Evolutionary conservation across 257 asterid species (phyloP).

Genomic region (Solanum commersonii): DNA sequence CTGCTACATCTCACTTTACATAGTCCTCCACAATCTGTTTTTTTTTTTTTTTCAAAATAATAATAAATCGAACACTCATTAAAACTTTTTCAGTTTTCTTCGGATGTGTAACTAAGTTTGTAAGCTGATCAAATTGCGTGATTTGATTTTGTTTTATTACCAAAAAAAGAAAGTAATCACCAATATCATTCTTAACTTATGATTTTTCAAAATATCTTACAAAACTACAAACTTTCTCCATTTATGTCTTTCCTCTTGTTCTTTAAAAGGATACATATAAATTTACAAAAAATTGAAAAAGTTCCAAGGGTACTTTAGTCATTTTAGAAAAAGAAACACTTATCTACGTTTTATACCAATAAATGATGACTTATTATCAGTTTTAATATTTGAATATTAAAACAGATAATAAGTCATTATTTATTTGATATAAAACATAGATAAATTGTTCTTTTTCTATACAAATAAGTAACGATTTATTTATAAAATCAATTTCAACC

Average conservation of each 20-base stretch:
- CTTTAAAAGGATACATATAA: neutral
- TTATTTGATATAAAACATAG: neutral
- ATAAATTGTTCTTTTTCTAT: neutral
- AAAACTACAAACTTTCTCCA: neutral
- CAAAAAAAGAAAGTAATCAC: no score
- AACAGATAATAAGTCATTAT: neutral
- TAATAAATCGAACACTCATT: neutral
- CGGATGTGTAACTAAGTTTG: neutral
- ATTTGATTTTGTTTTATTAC: no score
- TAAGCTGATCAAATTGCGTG: neutral
- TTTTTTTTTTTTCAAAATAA: neutral
- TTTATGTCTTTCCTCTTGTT: neutral
- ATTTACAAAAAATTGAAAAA: neutral
- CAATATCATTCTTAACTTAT: neutral
- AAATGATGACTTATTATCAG: no score
- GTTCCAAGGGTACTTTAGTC: neutral
- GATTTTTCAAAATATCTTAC: neutral
- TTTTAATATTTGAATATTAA: fast-evolving
- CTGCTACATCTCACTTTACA: slow-evolving; percentile 49
- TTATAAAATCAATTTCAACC: neutral
- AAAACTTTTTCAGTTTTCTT: neutral
- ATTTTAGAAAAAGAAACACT: no score
- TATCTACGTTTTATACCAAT: no score
- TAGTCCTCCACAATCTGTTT: slow-evolving; percentile 43
- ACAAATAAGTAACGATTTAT: neutral